Base-by-base conservation (phyloP, 148 eudicot species). In the Tetragonia tetragonoides region DNA sequence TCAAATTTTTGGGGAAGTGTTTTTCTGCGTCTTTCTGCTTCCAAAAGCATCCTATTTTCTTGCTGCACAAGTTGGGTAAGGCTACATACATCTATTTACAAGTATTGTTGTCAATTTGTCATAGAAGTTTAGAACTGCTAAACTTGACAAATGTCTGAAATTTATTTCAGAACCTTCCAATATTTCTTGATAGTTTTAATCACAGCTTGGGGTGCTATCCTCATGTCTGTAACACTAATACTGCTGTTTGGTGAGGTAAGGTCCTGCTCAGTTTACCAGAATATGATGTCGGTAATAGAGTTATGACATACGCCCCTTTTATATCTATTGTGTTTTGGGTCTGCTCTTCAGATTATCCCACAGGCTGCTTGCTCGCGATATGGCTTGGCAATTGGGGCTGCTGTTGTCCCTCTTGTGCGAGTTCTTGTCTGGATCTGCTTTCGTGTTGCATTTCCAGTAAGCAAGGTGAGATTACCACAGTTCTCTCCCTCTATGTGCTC, bases 361-460 rank as follows among this genome's bases (percentile, higher is more conserved):
- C 90, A 87, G 53, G 82, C 93, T 66, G 70, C 88, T 47, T 86
- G 88, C 74, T 70, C 89, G 1, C 75, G 83, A 57, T 87, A 89
- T 72, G 88, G 91, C 28, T 78, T 89, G 62, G 88, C 81, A 44
- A 84, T 92, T 70, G 93, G 93, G 53, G 88, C 96, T 68, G 77
- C 88, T 7, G 74, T 88, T 60, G 88, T 87, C 68, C 89, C 90
- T 10, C 74, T 87, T 70, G 90, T 91, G 6, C 86, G 87, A 34
- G 75, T 86, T 82, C 91, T 91, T 73, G 81, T 91, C 53, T 85
- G 86, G 87, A 83, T 87, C 47, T 85, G 90, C 73, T 87, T 86
- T 72, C 93, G 89, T 66, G 74, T 89, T 59, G 90, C 93, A 57
- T 91, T 87, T 80, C 96, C 92, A 16, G 84, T 88, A 74, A 88